phyloP scores from a whole-genome alignment of 2,329 filamentous ascomycete genomes.

The Penicillium sp. region DNA sequence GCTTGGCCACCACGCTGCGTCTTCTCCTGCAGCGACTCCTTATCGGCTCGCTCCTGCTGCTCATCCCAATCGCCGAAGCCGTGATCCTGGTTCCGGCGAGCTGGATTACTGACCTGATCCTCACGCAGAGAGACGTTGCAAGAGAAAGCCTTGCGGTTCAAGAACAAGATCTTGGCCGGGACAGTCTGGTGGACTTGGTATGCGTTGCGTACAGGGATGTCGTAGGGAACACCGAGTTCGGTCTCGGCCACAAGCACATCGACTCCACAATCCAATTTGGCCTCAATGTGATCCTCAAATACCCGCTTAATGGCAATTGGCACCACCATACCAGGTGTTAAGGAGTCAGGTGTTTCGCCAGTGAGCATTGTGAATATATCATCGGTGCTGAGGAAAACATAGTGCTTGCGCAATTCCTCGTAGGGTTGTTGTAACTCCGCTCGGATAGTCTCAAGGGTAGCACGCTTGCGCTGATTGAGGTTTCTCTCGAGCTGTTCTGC shows the following conservation, averaged over 20 bases:
- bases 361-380: constrained; percentile 97
- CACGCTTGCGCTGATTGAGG: constrained; percentile 90
- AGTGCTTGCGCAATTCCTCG: constrained; percentile 85
- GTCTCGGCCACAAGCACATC: constrained; percentile 82
- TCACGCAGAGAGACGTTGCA: constrained; percentile 83
- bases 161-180: constrained; percentile 79
- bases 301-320: constrained; percentile 84
- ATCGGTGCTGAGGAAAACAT: constrained; percentile 65
- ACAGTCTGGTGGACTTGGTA: constrained; percentile 79
- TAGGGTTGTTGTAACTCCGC: constrained; percentile 90
- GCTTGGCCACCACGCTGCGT: constrained; percentile 80
- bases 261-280: constrained; percentile 88
- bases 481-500: constrained; percentile 92
- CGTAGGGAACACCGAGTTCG: constrained; percentile 72
- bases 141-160: constrained; percentile 82
- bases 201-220: constrained; percentile 67
- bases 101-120: constrained; percentile 71
- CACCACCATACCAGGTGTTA: constrained; percentile 88
- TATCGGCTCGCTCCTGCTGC: constrained; percentile 73
- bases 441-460: constrained; percentile 92
- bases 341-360: constrained; percentile 80
- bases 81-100: constrained; percentile 66
- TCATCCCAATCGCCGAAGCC: constrained; percentile 84
- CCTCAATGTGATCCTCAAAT: constrained; percentile 89
- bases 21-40: constrained; percentile 79